Evolutionary conservation across 345 rosid genomes (phyloP).

Genomic region (Lumnitzera littorea): DNA sequence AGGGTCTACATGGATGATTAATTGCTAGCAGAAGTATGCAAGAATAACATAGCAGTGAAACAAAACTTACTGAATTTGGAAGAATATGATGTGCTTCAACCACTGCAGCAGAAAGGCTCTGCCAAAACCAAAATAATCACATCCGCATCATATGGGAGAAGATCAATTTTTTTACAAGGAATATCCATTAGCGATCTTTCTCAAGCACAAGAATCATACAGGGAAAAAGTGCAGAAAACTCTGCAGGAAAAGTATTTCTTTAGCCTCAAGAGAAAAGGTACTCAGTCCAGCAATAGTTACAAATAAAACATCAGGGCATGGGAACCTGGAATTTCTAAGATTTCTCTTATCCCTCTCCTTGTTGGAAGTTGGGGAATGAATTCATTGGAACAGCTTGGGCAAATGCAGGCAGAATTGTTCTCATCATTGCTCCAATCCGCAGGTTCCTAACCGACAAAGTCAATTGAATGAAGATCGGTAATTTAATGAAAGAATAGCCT

Average conservation of each 20-base stretch:
- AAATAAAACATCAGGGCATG: too few relatives aligned
- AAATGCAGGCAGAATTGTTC: slow-evolving; percentile 78
- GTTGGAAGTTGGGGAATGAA: slow-evolving; percentile 25
- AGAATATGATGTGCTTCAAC: slow-evolving; percentile 77
- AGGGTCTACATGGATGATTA: not conserved
- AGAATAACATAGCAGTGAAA: not conserved
- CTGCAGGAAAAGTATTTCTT: too few relatives aligned
- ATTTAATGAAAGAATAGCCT: too few relatives aligned
- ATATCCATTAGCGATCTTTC: not conserved
- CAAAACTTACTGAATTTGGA: slow-evolving; percentile 63
- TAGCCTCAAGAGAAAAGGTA: too few relatives aligned
- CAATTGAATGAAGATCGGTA: not conserved
- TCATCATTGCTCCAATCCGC: slow-evolving; percentile 92
- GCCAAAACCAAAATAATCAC: slow-evolving; percentile 11
- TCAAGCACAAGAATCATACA: not conserved
- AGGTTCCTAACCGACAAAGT: slow-evolving; percentile 61
- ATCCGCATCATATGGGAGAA: slow-evolving; percentile 10
- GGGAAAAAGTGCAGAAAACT: not conserved
- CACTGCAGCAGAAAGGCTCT: slow-evolving; percentile 65
- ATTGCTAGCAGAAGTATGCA: not conserved
- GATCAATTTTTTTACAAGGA: not conserved
- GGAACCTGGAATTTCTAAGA: slow-evolving; percentile 66
- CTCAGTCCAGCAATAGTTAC: too few relatives aligned
- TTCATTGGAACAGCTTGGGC: slow-evolving; percentile 77
- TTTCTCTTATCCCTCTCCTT: slow-evolving; percentile 30